Percentiles rank a stretch among this genome's conserved stretches.
phyloP scores from a whole-genome alignment of 2,329 filamentous ascomycete genomes.

The Coniochaeta hoffmannii region DNA sequence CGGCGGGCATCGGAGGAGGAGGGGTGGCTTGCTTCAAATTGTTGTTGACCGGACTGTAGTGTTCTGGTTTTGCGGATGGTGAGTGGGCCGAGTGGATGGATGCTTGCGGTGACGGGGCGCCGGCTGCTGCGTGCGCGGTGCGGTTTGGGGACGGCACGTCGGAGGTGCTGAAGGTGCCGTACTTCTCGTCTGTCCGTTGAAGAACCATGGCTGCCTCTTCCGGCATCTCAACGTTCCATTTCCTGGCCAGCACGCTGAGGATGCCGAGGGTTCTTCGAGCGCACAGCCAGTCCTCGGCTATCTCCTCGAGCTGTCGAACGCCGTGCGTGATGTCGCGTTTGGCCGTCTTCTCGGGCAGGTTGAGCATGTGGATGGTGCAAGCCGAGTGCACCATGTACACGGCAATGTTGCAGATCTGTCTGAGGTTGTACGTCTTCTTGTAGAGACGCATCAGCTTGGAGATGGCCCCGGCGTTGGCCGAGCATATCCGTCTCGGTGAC shows the following conservation, averaged over 20 bases:
- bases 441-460: slow-evolving; percentile 93
- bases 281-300: slow-evolving; percentile 90
- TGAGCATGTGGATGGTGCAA: slow-evolving; percentile 89
- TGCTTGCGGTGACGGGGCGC: slow-evolving; percentile 12
- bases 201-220: slow-evolving; percentile 73
- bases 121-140: slow-evolving; percentile 10
- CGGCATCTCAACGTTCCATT: slow-evolving; percentile 83
- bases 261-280: slow-evolving; percentile 80
- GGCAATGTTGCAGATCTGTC: slow-evolving; percentile 92
- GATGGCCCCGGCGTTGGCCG: slow-evolving; percentile 79
- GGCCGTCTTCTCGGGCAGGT: slow-evolving; percentile 86
- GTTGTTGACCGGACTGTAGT: slow-evolving; percentile 25
- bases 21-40: slow-evolving; percentile 22
- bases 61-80: slow-evolving; percentile 21
- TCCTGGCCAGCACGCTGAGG: slow-evolving; percentile 74
- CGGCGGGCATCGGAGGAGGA: slow-evolving; percentile 16
- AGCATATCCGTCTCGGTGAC: slow-evolving; percentile 84
- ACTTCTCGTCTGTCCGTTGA: slow-evolving; percentile 71
- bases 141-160: slow-evolving; percentile 49
- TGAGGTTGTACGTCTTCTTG: slow-evolving; percentile 82
- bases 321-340: slow-evolving; percentile 85
- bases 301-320: slow-evolving; percentile 87
- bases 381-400: slow-evolving; percentile 95
- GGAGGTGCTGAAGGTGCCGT: slow-evolving; percentile 60
- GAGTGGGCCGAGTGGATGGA: slow-evolving; percentile 8